A percentile compares a stretch with the other conserved stretches of the same genome.
Conservation (phyloP, 371 early-diverging fungal species). For the Lichtheimia corymbifera region DNA sequence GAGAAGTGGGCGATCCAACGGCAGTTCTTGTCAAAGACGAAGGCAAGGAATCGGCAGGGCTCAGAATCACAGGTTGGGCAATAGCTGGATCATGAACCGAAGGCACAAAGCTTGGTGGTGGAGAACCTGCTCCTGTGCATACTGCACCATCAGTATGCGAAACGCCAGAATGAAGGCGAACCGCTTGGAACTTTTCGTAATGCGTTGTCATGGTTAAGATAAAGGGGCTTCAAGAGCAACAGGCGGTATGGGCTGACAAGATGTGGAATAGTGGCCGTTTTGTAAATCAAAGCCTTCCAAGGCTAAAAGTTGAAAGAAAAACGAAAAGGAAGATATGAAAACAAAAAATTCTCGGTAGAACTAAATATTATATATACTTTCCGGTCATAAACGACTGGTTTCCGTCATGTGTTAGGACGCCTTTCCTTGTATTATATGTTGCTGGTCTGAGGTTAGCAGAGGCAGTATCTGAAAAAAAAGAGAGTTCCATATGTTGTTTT, state of each 20-base stretch:
- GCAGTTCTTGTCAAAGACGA: not conserved
- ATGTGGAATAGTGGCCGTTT: slow-evolving; percentile 8
- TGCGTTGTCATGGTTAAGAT: not conserved
- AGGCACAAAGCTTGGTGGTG: slow-evolving; percentile 3
- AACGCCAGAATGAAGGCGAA: too few relatives aligned
- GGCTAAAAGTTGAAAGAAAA: slow-evolving; percentile 10
- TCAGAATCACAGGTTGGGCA: slow-evolving; percentile 4
- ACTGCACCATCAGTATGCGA: too few relatives aligned
- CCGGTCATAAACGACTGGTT: slow-evolving; percentile 9
- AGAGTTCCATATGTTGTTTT: slow-evolving; percentile 10
- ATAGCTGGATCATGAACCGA: not conserved
- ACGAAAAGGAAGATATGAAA: slow-evolving; percentile 11
- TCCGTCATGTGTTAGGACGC: slow-evolving; percentile 22
- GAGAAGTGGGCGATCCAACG: slow-evolving; percentile 10
- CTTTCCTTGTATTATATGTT: slow-evolving; percentile 22
- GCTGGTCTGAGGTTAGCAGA: slow-evolving; percentile 36
- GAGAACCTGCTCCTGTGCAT: too few relatives aligned
- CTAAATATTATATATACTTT: slow-evolving; percentile 20
- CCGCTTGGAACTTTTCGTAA: too few relatives aligned
- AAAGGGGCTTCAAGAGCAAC: not conserved
- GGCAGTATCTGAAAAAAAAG: slow-evolving; percentile 15
- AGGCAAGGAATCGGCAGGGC: slow-evolving; percentile 2
- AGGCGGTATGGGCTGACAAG: slow-evolving; percentile 3
- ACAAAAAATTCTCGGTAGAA: slow-evolving; percentile 1
- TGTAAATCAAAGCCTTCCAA: slow-evolving; percentile 3